phyloP scores from a whole-genome alignment of 306 rosid genomes.

The Echinosophora koreensis region DNA sequence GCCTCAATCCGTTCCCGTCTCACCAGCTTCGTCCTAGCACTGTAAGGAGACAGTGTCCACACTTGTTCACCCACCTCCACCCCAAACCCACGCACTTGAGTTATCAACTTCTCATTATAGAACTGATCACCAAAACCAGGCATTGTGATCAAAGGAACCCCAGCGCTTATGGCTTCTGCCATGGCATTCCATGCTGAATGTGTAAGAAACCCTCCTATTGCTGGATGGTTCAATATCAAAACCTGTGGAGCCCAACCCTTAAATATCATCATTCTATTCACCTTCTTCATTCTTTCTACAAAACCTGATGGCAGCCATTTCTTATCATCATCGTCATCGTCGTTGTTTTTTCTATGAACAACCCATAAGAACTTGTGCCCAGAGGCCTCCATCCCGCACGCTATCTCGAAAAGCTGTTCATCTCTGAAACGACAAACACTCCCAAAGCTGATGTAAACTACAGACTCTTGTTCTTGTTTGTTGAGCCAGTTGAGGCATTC shows the following conservation, averaged over 20 bases:
- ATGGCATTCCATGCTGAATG: slow-evolving; percentile 37
- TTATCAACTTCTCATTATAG: slow-evolving; percentile 38
- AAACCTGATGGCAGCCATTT: slow-evolving; percentile 21
- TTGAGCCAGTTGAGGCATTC: slow-evolving; percentile 43
- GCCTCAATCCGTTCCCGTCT: slow-evolving; percentile 25
- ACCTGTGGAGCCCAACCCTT: slow-evolving; percentile 43
- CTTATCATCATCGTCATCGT: neutral
- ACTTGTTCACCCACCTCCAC: slow-evolving; percentile 45
- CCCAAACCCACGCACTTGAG: slow-evolving; percentile 43
- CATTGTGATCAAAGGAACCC: slow-evolving; percentile 44
- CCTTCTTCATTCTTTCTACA: slow-evolving; percentile 17
- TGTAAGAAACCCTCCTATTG: slow-evolving; percentile 30
- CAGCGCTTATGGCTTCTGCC: neutral
- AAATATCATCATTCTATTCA: neutral
- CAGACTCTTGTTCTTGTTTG: slow-evolving; percentile 6
- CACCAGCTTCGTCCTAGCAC: slow-evolving; percentile 10
- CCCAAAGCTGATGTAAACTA: slow-evolving; percentile 47
- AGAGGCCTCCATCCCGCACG: slow-evolving; percentile 32
- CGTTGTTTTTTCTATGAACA: neutral
- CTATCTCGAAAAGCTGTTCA: slow-evolving; percentile 32
- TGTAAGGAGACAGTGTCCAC: slow-evolving; percentile 31
- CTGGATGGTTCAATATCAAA: slow-evolving; percentile 37
- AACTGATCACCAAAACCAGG: slow-evolving; percentile 23
- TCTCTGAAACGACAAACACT: slow-evolving; percentile 23
- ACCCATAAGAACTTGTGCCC: slow-evolving; percentile 32